These are phyloP conservation scores for Hypoxylon sp. DNA, from an alignment of 2,329 filamentous ascomycete species.

Conservation along the genomic window DNA sequence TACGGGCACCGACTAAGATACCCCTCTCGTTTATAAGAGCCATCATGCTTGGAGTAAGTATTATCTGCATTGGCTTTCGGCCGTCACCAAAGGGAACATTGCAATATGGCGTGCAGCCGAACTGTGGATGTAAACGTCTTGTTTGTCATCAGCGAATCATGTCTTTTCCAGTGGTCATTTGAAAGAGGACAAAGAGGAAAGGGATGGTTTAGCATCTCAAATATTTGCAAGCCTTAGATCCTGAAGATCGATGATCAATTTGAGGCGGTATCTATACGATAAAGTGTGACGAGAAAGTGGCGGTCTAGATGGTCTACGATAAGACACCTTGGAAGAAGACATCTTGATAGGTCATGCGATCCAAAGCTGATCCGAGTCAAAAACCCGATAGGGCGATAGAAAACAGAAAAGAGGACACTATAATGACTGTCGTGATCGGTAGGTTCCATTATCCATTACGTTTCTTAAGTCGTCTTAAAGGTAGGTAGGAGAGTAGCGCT, in stretches of 20 bases:
- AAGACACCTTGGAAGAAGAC: slow-evolving; percentile 1
- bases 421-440: background rate
- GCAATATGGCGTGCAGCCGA: background rate
- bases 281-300: slow-evolving; percentile 8
- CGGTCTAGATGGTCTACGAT: slow-evolving; percentile 12
- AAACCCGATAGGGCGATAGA: background rate
- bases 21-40: background rate
- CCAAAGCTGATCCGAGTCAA: background rate
- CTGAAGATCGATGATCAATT: background rate
- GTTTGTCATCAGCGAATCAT: background rate
- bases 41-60: background rate
- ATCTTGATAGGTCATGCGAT: slow-evolving; percentile 14
- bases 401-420: background rate
- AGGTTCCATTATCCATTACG: slow-evolving; percentile 6
- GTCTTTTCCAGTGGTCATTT: background rate
- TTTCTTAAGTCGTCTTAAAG: background rate
- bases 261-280: background rate
- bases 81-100: background rate
- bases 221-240: background rate
- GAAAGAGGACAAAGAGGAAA: background rate
- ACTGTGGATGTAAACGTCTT: background rate
- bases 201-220: background rate
- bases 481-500: slow-evolving; percentile 9
- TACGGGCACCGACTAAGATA: background rate
- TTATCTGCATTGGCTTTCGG: background rate